Conservation (phyloP, 805 yeast species). For the Yamadazyma insecticola region DNA sequence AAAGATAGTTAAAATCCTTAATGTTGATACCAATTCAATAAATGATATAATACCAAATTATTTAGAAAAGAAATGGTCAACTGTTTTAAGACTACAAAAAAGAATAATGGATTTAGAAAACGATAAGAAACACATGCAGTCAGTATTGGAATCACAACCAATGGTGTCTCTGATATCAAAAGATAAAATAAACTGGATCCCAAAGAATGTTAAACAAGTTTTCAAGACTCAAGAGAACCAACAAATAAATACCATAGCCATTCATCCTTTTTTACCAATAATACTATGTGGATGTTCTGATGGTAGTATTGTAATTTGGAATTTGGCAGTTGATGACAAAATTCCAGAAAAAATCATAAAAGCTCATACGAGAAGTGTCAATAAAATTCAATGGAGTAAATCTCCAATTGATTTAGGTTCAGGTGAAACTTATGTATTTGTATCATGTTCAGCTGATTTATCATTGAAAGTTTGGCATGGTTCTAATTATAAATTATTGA, state of each 20-base stretch:
- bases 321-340: conserved; percentile 47
- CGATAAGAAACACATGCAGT: conserved; percentile 46
- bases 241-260: conserved; percentile 55
- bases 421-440: conserved; percentile 25
- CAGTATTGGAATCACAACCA: conserved; percentile 34
- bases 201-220: conserved; percentile 40
- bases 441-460: conserved; percentile 50
- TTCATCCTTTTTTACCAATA: conserved; percentile 73
- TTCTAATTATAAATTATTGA: conserved; percentile 43
- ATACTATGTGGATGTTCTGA: conserved; percentile 65
- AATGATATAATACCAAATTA: conserved; percentile 30
- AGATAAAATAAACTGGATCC: conserved; percentile 57
- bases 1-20: conserved; percentile 6
- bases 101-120: conserved; percentile 66
- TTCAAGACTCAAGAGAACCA: conserved; percentile 51
- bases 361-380: conserved; percentile 75
- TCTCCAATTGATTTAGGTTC: conserved; percentile 28
- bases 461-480: conserved; percentile 71
- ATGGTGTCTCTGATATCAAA: conserved; percentile 6
- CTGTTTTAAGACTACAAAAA: conserved; percentile 76
- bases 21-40: conserved; percentile 7
- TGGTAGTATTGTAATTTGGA: conserved; percentile 74
- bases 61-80: conserved; percentile 81
- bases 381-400: conserved; percentile 50
- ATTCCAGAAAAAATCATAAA: conserved; percentile 55